Evolutionary conservation across 2,329 filamentous ascomycete species (phyloP), one percentile per base, ranked within the genome.

Genomic region (Harringtonia aguacate): DNA sequence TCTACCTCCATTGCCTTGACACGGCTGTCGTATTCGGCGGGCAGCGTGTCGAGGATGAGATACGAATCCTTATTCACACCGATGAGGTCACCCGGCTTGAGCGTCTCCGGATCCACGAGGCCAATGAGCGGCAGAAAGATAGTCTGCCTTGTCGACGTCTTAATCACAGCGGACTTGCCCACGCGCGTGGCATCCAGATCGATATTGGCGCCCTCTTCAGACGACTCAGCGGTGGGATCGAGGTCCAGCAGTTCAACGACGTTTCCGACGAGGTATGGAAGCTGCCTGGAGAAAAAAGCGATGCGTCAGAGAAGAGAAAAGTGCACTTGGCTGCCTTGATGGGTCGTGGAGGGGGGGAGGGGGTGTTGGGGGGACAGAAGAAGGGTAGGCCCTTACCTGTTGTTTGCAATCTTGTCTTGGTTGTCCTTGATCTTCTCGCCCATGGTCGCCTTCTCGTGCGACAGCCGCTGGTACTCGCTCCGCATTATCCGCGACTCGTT

Each of bases 1-100:
- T 98, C 92, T 8, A 98, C 92, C 70, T 98, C 94, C 92, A 98
- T 98, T 30, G 94, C 94, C 72, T 98, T 98, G 53, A 98, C 92
- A 64, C 92, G 81, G 68, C 90, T 97, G 61, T 98, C 92, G 60
- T 98, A 98, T 64, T 98, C 94, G 38, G 92, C 92, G 2, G 92
- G 92, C 53, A 98, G 73, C 21, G 92, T 98, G 61, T 98, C 94
- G 46, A 98, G 76, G 52, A 98, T 86, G 30, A 98, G 80, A 62
- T 98, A 98, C 46, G 90, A 97, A 59, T 98, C 94, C 70, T 98
- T 98, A 65, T 98, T 97, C 46, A 98, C 89, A 65, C 92, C 92
- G 50, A 98, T 98, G 39, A 98, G 75, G 59, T 98, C 94, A 56
- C 82, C 90, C 2, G 92, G 92, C 72, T 95, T 95, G 46, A 98